Base-by-base conservation (phyloP, 1,139 yeast genomes). In the Geotrichum reessii region DNA sequence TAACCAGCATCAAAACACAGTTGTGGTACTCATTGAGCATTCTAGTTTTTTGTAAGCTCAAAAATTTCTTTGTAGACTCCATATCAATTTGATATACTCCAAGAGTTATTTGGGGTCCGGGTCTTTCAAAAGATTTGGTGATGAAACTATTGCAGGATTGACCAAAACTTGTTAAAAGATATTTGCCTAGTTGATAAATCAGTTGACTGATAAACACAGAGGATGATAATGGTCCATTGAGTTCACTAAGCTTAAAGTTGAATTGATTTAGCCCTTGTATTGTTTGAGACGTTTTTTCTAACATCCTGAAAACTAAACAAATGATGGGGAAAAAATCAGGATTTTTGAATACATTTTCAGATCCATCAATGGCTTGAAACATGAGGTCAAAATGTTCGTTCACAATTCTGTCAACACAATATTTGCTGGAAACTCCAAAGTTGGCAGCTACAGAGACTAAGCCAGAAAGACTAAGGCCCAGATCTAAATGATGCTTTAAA, bases 351-450 rank as follows among this genome's bases (percentile, higher is more conserved):
- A 55, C 33, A 19, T 52, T 37, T n/a, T 48, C 51, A 11, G 57
- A 17, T 17, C 57, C 51, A 51, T 54, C 60, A 28, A 58, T 49
- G 9, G 48, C 47, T 27, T 58, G 55, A 51, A 58, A 52, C 33
- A 58, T 31, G 33, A 58, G 51, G n/a, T 50, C 33, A 50, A 50
- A 31, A 37, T 44, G 54, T 6, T 47, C 28, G 7, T n/a, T 11
- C 8, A 21, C 17, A 24, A 50, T 11, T 19, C 24, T 5, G 19
- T 40, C 53, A 24, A 40, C 22, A 14, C 31, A 24, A 6, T 33
- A 33, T n/a, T 50, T 47, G 33, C 47, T 31, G 19, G 44, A n/a
- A 7, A 37, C 21, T 37, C 17, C 44, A 37, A 37, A 19, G 7
- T 37, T 37, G 44, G 44, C 19, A 37, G 44, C 44, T 3, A 37